Conservation (phyloP, 306 rosid genomes). For the Pterocarpus santalinus region DNA sequence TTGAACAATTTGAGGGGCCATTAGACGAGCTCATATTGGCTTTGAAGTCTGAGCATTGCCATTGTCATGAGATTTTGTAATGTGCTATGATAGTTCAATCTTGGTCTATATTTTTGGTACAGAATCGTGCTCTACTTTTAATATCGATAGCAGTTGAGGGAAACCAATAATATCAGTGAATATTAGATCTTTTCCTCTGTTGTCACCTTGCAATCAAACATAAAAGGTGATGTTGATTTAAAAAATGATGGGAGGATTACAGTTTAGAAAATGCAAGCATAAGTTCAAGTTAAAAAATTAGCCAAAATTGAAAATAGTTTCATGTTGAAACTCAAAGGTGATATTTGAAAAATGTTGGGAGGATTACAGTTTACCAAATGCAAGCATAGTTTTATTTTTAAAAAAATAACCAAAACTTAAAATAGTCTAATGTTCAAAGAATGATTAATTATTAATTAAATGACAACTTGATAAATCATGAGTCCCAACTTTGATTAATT, state of each 20-base stretch:
- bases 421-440: background rate
- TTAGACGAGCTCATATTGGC: background rate
- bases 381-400: background rate
- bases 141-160: background rate
- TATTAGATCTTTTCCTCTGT: background rate
- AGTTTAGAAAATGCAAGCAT: background rate
- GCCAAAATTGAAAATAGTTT: background rate
- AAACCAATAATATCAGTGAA: background rate
- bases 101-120: background rate
- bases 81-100: background rate
- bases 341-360: background rate
- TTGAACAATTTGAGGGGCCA: background rate
- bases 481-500: background rate
- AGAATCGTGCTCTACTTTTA: background rate
- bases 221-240: background rate
- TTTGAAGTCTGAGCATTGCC: slow-evolving; percentile 1
- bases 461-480: background rate
- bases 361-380: background rate
- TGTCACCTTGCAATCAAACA: background rate
- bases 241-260: background rate
- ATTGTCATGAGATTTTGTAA: slow-evolving; percentile 4
- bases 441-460: background rate
- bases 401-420: background rate
- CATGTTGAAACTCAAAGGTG: background rate
- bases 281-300: background rate